Percentiles rank a stretch among this genome's conserved stretches.
Evolutionary conservation across 2,329 filamentous ascomycete species (phyloP).

Genomic region (Zarea fungicola): DNA sequence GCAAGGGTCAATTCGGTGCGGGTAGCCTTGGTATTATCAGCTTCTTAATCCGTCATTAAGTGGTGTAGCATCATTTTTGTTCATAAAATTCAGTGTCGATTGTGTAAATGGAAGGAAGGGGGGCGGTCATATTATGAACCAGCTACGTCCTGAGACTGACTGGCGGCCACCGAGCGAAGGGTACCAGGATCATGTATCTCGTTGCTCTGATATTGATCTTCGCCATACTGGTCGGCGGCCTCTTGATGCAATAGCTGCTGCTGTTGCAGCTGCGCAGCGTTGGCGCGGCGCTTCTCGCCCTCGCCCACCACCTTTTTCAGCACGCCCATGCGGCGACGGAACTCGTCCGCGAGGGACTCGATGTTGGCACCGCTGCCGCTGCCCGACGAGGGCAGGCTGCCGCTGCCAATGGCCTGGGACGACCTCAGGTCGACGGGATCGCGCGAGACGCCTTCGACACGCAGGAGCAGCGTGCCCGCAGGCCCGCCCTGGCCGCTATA

Average conservation of each 20-base stretch:
- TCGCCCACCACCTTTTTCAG: constrained; percentile 50
- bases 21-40: no score
- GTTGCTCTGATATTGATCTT: no score
- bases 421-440: constrained; percentile 27
- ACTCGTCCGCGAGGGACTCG: constrained; percentile 47
- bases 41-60: no score
- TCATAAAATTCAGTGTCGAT: no score
- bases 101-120: background rate
- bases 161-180: background rate
- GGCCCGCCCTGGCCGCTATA: constrained; percentile 35
- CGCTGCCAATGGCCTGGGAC: background rate
- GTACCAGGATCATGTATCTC: constrained; percentile 3
- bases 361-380: constrained; percentile 38
- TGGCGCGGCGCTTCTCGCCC: constrained; percentile 37
- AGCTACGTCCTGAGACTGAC: background rate
- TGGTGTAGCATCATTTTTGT: no score
- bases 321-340: constrained; percentile 51
- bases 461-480: constrained; percentile 27
- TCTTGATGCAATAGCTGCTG: background rate
- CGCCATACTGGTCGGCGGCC: no score
- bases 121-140: background rate
- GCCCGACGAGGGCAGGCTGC: constrained; percentile 24
- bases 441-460: constrained; percentile 33
- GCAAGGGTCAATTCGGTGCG: no score
- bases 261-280: background rate